phyloP scores from a whole-genome alignment of 2,329 filamentous ascomycete species.

The Penicillium verrucosum region DNA sequence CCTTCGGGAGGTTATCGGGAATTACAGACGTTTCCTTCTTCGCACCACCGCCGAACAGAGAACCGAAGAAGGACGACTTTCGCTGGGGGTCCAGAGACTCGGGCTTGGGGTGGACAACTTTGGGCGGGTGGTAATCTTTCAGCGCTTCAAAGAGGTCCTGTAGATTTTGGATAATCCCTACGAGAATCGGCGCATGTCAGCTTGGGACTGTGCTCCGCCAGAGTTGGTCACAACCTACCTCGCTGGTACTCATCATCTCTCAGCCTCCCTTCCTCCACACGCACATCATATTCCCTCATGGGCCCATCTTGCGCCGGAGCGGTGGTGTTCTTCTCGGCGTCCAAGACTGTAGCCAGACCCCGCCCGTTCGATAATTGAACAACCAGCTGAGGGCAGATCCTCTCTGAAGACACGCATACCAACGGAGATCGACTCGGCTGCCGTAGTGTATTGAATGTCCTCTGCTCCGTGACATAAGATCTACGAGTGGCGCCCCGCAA shows the following conservation, averaged over 20 bases:
- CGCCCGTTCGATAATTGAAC: conserved; percentile 18
- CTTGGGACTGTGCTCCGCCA: background rate
- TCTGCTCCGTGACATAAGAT: conserved; percentile 19
- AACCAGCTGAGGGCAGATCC: conserved; percentile 16
- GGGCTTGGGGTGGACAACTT: conserved; percentile 72
- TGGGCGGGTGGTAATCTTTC: conserved; percentile 66
- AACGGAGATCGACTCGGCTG: background rate
- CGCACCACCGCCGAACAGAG: conserved; percentile 38
- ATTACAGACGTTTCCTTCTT: conserved; percentile 48
- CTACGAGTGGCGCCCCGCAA: conserved; percentile 16
- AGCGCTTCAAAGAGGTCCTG: conserved; percentile 87
- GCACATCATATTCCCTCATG: conserved; percentile 79
- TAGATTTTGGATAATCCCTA: conserved; percentile 82
- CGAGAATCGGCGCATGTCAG: background rate
- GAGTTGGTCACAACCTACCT: conserved; percentile 51
- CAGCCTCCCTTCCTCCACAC: conserved; percentile 70
- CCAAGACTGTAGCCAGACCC: conserved; percentile 19
- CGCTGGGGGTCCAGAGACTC: conserved; percentile 61
- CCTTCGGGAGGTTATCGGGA: conserved; percentile 73
- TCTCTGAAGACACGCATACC: background rate
- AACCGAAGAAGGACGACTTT: conserved; percentile 52
- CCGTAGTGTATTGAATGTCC: conserved; percentile 7
- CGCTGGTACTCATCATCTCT: conserved; percentile 89
- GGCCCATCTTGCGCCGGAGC: conserved; percentile 56
- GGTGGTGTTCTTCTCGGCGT: conserved; percentile 6